Evolutionary conservation across 148 eudicot genomes (phyloP), one percentile per base, ranked within the genome.

Genomic region (Linanthus parryae): DNA sequence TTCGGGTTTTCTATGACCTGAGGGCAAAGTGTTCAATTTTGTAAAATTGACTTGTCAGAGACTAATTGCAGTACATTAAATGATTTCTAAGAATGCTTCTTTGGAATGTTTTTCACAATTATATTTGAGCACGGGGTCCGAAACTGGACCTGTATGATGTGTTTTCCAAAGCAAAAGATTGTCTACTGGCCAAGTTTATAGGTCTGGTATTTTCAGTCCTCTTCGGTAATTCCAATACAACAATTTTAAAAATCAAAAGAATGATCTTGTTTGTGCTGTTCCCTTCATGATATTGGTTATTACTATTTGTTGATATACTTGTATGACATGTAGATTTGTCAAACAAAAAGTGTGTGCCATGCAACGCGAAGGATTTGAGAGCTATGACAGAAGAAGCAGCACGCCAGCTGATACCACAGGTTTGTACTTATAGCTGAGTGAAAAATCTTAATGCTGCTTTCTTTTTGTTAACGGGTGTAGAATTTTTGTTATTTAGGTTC

Each of bases 321-420:
- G n/a, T 42, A 28, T 50, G 24, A n/a, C 34, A 65, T 45, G 24
- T 74, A 91, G 95, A 83, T 66, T 60, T 91, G 59, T 69, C 84
- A 33, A 42, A 63, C 21, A 83, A 91, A 81, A 86, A 83, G 58
- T 91, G 98, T 67, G 95, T 86, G 54, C 89, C 98, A 56, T 91
- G 98, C 75, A 70, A 64, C 65, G 43, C 81, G 13, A 57, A 71
- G 65, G 88, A 79, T 56, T 17, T 91, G 63, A 84, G 82, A 36
- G 70, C 94, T 46, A 86, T 91, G 98, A 80, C 71, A 29, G 84
- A 79, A 69, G 78, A 79, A 39, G 52, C 76, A 52, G 95, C 97
- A 49, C 70, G 74, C 45, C 50, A 61, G 21, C 63, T 86, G 59
- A 73, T 79, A 31, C 3, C 38, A 37, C 67, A 81, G 89, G 97